phyloP scores from a whole-genome alignment of 108 stramenopile genomes.

The Phaeodactylum tricornutum region DNA sequence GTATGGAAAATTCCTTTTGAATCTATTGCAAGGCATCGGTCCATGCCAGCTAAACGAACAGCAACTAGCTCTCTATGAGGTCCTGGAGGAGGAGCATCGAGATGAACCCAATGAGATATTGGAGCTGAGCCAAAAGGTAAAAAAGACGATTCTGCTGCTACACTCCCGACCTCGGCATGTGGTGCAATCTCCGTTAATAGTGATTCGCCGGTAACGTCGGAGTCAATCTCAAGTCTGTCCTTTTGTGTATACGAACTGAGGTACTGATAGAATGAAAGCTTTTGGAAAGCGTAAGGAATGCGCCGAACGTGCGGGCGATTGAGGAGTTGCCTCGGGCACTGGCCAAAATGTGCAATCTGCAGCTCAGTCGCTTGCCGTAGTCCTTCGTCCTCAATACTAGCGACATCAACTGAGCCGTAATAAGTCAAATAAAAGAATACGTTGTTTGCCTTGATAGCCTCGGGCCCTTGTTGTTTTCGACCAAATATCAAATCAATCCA shows the following conservation, averaged over 20 bases:
- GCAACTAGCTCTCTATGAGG: constrained; percentile 71
- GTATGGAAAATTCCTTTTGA: constrained; percentile 81
- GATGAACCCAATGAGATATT: constrained; percentile 80
- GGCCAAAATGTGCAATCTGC: constrained; percentile 97
- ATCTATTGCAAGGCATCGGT: constrained; percentile 82
- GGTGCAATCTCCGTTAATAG: neutral
- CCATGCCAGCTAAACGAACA: constrained; percentile 62
- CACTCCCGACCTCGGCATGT: neutral
- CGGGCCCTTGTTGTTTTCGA: constrained; percentile 88
- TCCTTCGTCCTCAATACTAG: constrained; percentile 86
- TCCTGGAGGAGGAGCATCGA: constrained; percentile 83
- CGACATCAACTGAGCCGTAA: constrained; percentile 94
- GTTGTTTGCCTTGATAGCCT: constrained; percentile 90
- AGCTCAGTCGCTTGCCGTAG: constrained; percentile 83
- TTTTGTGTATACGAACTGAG: constrained; percentile 32
- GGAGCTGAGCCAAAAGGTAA: constrained; percentile 81
- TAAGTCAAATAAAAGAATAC: constrained; percentile 99
- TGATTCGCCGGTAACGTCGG: neutral
- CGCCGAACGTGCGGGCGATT: constrained; percentile 33
- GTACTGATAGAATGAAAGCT: constrained; percentile 37
- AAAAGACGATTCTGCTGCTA: constrained; percentile 19
- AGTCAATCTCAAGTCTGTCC: neutral
- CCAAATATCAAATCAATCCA: constrained; percentile 99
- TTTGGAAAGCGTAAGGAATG: constrained; percentile 10
- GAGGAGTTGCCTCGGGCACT: constrained; percentile 92